Conservation (phyloP, 306 rosid genomes). For the Mimosa pudica region DNA sequence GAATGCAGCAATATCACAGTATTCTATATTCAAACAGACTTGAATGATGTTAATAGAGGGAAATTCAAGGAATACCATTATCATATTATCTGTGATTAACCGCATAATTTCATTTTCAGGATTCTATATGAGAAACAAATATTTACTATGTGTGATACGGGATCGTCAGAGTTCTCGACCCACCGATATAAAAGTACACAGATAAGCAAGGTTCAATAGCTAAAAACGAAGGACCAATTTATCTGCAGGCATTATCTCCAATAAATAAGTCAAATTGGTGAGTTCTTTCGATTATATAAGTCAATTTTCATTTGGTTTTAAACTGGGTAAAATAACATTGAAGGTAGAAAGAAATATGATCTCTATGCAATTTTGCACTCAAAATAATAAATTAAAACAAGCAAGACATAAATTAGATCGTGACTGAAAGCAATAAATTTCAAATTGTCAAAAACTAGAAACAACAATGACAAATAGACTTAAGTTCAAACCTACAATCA, state of each 20-base stretch:
- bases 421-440: neutral
- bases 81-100: conserved; percentile 16
- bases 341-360: conserved; percentile 17
- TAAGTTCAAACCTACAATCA: conserved; percentile 1
- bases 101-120: conserved; percentile 10
- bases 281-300: conserved; percentile 2
- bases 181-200: conserved; percentile 23
- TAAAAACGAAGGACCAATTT: conserved; percentile 27
- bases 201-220: conserved; percentile 14
- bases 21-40: conserved; percentile 18
- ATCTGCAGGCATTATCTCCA: conserved; percentile 21
- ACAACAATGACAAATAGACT: conserved; percentile 22
- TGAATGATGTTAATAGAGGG: conserved; percentile 7
- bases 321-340: conserved; percentile 2
- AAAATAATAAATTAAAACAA: neutral
- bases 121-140: conserved; percentile 22
- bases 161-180: conserved; percentile 29
- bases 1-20: conserved; percentile 14
- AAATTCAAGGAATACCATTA: conserved; percentile 5
- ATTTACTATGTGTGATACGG: conserved; percentile 26
- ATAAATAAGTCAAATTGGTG: conserved; percentile 4
- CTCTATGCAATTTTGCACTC: conserved; percentile 14
- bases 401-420: neutral
- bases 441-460: neutral
- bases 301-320: conserved; percentile 26